Evolutionary conservation across 495 filamentous ascomycete genomes (phyloP).

Genomic region (Elasticomyces elasticus): DNA sequence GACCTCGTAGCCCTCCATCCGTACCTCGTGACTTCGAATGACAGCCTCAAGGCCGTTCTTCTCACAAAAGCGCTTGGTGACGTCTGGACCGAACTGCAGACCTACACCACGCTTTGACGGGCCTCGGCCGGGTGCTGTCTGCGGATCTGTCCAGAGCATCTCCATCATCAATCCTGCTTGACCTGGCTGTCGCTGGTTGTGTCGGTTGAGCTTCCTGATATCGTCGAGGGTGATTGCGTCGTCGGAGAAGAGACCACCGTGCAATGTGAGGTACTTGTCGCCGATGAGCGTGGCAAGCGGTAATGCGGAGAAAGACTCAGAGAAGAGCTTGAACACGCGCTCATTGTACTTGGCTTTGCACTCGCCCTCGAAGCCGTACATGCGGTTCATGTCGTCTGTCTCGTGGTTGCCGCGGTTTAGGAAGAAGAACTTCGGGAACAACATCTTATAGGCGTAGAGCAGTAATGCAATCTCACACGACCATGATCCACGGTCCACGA

Average conservation of each 20-base stretch:
- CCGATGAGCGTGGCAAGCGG: conserved; percentile 90
- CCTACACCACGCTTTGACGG: conserved; percentile 96
- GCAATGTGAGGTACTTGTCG: conserved; percentile 81
- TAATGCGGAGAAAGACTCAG: conserved; percentile 91
- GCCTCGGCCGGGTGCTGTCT: conserved; percentile 70
- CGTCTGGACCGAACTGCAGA: conserved; percentile 90
- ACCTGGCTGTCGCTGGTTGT: conserved; percentile 90
- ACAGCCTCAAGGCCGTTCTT: conserved; percentile 88
- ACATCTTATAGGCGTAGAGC: conserved; percentile 94
- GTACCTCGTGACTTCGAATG: conserved; percentile 93
- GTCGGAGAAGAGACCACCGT: conserved; percentile 95
- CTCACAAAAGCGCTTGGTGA: conserved; percentile 96
- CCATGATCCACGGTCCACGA: conserved; percentile 96
- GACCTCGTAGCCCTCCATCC: conserved; percentile 92
- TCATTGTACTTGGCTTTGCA: conserved; percentile 98
- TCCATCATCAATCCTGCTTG: conserved; percentile 98
- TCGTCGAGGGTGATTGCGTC: conserved; percentile 89
- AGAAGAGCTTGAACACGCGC: conserved; percentile 92
- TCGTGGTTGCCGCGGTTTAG: conserved; percentile 98
- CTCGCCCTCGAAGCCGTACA: conserved; percentile 97
- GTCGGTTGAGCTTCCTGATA: conserved; percentile 82
- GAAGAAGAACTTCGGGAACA: conserved; percentile 80
- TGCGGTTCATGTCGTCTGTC: conserved; percentile 98
- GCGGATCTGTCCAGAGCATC: conserved; percentile 99
- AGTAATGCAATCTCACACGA: conserved; percentile 90